Base-by-base conservation (phyloP, 2,329 filamentous ascomycete species). In the Exophiala mesophila region DNA sequence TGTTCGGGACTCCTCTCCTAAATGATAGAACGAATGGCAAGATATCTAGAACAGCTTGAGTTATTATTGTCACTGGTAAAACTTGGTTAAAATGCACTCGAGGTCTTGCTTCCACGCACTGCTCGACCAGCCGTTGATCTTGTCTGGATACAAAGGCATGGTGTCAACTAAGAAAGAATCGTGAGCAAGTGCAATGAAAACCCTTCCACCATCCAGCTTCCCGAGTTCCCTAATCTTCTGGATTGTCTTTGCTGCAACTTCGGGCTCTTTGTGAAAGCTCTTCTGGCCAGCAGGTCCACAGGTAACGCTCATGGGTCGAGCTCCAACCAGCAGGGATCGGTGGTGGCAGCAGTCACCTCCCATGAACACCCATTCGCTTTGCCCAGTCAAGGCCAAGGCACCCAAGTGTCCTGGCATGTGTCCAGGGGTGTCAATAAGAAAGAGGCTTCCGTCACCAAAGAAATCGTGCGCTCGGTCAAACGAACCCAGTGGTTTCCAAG, bases 361-460 rank as follows among this genome's bases (percentile, higher is more conserved):
- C 60, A 74, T 68, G 51, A 74, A 64, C 15, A 74, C 62, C 50
- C 74, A 76, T 1, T 58, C 49, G 13, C 62, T 57, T 4, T 57
- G 57, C 8, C 36, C 43, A 1, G 49, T 52, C 4, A 50, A 47
- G 3, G 50, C 54, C 2, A 59, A 43, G 13, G 45, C 49, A 24
- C 47, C 52, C 9, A 59, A 29, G 40, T 59, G 56, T 2, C 53
- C 57, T 3, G 35, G 26, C 28, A 41, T 47, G 36, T 63, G 59
- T 2, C 60, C 60, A 2, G 59, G 58, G 3, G 36, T 67, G 48
- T 74, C 63, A 21, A 79, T 62, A 2, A 79, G 62, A 53, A 76
- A 78, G 49, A 80, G 75, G 15, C 63, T 69, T 1, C 74, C 76
- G 53, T 80, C 76, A 2, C 69, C 69, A 41, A 77, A 80, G 53